Conservation (phyloP, 2,329 filamentous ascomycete genomes). For the Lachnellula arida region DNA sequence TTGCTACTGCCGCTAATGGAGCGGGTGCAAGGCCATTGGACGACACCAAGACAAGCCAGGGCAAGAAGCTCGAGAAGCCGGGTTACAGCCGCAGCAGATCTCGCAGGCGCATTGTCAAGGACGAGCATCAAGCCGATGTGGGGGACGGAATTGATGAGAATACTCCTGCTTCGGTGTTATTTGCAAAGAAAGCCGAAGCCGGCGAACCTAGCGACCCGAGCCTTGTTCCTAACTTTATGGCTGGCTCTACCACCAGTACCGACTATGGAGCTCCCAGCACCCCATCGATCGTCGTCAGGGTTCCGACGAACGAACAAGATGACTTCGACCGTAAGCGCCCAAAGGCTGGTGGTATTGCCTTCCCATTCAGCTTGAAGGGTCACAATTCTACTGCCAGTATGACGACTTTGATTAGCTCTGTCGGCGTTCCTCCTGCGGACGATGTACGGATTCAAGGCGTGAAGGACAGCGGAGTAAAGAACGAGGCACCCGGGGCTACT, state of each 20-base stretch:
- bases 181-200: conserved; percentile 40
- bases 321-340: conserved; percentile 56
- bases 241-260: background rate
- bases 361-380: conserved; percentile 66
- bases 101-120: conserved; percentile 43
- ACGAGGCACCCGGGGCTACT: background rate
- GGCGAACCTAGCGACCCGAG: conserved; percentile 12
- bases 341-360: conserved; percentile 62
- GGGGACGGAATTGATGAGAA: conserved; percentile 33
- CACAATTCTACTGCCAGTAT: conserved; percentile 61
- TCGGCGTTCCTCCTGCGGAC: conserved; percentile 21
- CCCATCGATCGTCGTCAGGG: conserved; percentile 17
- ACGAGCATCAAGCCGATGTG: conserved; percentile 45
- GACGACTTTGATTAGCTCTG: conserved; percentile 51
- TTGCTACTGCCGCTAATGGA: conserved; percentile 38
- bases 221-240: conserved; percentile 18
- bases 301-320: conserved; percentile 34
- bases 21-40: conserved; percentile 35
- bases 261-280: background rate
- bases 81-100: conserved; percentile 38
- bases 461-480: conserved; percentile 14
- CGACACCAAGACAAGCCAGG: conserved; percentile 16
- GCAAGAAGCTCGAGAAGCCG: conserved; percentile 12
- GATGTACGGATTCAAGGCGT: conserved; percentile 18
- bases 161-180: conserved; percentile 40